A percentile compares a stretch with the other conserved stretches of the same genome.
Conservation (phyloP, 257 asterid species). For the Handroanthus guayacan region DNA sequence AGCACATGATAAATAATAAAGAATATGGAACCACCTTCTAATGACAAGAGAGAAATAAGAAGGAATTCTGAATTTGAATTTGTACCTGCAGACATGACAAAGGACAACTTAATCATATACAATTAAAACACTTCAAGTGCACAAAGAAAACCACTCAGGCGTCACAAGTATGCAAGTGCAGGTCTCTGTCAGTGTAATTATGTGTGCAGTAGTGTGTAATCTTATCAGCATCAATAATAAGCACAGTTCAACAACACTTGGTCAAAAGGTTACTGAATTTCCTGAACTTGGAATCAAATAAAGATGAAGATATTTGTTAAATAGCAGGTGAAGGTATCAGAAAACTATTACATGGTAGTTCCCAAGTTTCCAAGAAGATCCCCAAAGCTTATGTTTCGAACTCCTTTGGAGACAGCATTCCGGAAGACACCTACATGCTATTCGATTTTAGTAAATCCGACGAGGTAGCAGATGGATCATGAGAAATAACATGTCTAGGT, state of each 20-base stretch:
- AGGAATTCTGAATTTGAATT: constrained; percentile 93
- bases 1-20: constrained; percentile 18
- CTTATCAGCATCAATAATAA: constrained; percentile 12
- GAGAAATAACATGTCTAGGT: constrained; percentile 3
- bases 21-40: constrained; percentile 64
- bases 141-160: constrained; percentile 15
- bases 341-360: constrained; percentile 72
- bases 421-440: constrained; percentile 74
- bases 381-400: constrained; percentile 86
- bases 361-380: constrained; percentile 92
- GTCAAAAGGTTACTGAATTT: constrained; percentile 8
- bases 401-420: constrained; percentile 84
- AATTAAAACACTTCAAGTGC: constrained; percentile 25
- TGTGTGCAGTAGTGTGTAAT: constrained; percentile 17
- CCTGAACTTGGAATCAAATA: constrained; percentile 20
- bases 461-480: constrained; percentile 27
- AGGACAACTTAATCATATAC: constrained; percentile 1
- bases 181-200: constrained; percentile 20
- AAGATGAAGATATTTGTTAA: constrained; percentile 30
- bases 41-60: constrained; percentile 93
- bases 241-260: constrained; percentile 18
- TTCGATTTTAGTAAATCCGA: constrained; percentile 41
- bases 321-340: constrained; percentile 35
- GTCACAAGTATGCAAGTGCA: constrained; percentile 12
- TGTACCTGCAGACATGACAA: constrained; percentile 71